Base-by-base conservation (phyloP, 371 early-diverging fungal genomes). In the Phascolomyces articulosus region DNA sequence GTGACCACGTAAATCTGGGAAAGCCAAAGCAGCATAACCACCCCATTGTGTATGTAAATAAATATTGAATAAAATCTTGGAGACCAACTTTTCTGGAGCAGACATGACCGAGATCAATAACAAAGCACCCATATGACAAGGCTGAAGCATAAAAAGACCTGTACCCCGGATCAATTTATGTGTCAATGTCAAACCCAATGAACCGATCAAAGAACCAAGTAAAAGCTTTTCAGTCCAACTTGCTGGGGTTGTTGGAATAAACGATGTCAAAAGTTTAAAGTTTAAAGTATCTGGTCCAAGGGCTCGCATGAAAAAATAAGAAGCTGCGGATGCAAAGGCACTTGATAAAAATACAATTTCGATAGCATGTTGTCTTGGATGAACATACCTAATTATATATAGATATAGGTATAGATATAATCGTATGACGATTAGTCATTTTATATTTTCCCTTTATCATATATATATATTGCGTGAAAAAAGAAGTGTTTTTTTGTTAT, bases 11-110 rank as follows among this genome's bases (percentile, higher is more conserved):
- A 85, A 62, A 69, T 89, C 89, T 18, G 89, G 89, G 49, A 81
- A 78, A 11, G 80, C 28, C 60, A 87, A 59, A 2, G 89, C 87
- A 56, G 83, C 78, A 57, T 84, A 74, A 48, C 79, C 86, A 23
- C 87, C 87, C 87, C 87, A 89, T 65, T 85, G 80, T 29, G 84
- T 86, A 62, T 86, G 84, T 27, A 86, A 66, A 65, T 87, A 89
- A 56, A 89, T 74, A 61, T 89, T 89, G 68, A 86, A 82, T 20
- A 84, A 54, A 56, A 89, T 73, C 58, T 89, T 87, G 69, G 85
- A 82, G 11, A 84, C 51, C 38, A 86, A 28, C 44, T 83, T 80
- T 4, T 84, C 82, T 40, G 77, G 56, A 11, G 75, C 63, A 3
- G 79, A 74, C 73, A 88, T 66, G 65, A 80, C 79, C 28, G 74